Base-by-base conservation (phyloP, 257 asterid species). In the Galeopsis tetrahit region DNA sequence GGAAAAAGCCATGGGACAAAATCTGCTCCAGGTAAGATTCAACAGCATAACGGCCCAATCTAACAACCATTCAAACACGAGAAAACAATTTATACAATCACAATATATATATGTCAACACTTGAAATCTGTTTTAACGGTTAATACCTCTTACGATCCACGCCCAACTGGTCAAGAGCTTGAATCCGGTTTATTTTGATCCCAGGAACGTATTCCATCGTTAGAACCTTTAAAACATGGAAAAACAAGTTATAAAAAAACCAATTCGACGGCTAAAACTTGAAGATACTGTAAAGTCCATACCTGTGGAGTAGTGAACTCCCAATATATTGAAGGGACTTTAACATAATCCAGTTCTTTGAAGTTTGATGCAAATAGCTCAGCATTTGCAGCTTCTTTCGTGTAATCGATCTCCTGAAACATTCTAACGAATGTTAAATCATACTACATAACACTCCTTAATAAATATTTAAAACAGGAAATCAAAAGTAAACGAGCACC, bases 21-120 rank as follows among this genome's bases (percentile, higher is more conserved):
- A 92, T 92, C 82, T 92, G 98, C 82, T 92, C 98, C 85, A 92
- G 86, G 79, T 92, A 92, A 67, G 96, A 92, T 81, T 92, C 98
- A 68, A 92, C 98, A 17, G 96, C 96, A 79, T 89, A 92, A 32
- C 98, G 86, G 52, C 90, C 84, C 95, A 92, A 78, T 89, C 97
- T 92, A 85, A 63, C 42, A 61, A 76, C 55, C 57, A 66, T 74
- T 44, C 72, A 62, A 38, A 1, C 28, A 21, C 1, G 28, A 21
- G 28, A 21, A 21, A 21, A 21, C 28, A 21, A 21, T 21, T 21
- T 21, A 21, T n/a, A n/a, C n/a, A n/a, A n/a, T n/a, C n/a, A n/a
- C n/a, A n/a, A n/a, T n/a, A n/a, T n/a, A n/a, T n/a, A n/a, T 21
- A 21, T 21, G 28, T 21, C 28, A 21, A 48, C 48, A 32, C 42